Percentiles rank a stretch among this genome's conserved stretches.
phyloP scores from a whole-genome alignment of 805 yeast genomes.

The Lachancea dasiensis region DNA sequence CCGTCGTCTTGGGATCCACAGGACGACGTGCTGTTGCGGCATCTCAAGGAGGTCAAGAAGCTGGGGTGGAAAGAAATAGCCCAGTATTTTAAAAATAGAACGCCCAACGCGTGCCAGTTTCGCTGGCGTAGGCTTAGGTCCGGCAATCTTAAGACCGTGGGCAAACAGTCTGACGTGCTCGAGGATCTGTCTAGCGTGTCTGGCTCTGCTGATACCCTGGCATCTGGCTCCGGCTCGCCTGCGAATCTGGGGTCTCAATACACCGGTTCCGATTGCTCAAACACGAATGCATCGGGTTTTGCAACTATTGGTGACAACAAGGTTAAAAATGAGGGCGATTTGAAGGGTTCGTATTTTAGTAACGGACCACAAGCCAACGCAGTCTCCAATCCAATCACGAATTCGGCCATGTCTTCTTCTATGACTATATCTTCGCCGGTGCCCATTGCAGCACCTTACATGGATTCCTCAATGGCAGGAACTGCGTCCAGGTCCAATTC shows the following conservation, averaged over 20 bases:
- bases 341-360: no score
- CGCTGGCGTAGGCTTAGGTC: conserved; percentile 73
- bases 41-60: conserved; percentile 74
- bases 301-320: no score
- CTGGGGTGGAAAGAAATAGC: conserved; percentile 89
- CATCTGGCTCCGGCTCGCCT: neutral
- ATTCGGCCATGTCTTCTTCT: neutral
- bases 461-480: neutral
- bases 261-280: no score
- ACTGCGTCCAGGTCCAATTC: neutral
- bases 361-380: neutral
- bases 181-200: conserved; percentile 5
- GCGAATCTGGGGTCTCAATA: neutral
- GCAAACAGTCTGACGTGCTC: conserved; percentile 4
- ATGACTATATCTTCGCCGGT: neutral
- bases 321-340: no score
- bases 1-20: conserved; percentile 74
- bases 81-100: conserved; percentile 67
- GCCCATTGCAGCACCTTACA: neutral
- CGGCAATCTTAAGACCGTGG: conserved; percentile 33
- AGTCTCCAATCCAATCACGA: neutral
- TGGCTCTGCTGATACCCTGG: conserved; percentile 1
- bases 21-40: conserved; percentile 66
- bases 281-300: no score
- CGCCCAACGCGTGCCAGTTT: conserved; percentile 86